Conservation (phyloP, 371 early-diverging fungal genomes). For the Apophysomyces variabilis region DNA sequence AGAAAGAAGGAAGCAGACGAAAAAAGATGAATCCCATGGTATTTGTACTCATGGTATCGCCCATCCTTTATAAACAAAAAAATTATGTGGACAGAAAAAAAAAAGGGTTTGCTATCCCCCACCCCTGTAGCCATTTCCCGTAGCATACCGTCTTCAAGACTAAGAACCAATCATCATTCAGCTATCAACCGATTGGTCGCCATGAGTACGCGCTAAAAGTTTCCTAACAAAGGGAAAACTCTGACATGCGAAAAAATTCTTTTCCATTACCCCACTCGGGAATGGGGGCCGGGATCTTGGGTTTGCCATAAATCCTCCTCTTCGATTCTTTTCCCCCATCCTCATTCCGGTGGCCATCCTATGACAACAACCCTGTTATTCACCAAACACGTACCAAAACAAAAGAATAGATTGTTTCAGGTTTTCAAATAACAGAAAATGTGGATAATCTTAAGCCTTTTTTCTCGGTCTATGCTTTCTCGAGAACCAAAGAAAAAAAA, state of each 20-base stretch:
- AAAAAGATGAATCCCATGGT: not conserved
- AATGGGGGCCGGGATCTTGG: not conserved
- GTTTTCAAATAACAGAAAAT: too few relatives aligned
- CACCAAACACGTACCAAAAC: not conserved
- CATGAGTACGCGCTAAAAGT: conserved; percentile 1
- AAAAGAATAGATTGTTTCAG: too few relatives aligned
- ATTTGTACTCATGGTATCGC: not conserved
- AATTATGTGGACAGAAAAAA: not conserved
- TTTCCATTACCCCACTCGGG: not conserved
- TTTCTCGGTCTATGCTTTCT: too few relatives aligned
- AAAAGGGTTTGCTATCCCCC: not conserved
- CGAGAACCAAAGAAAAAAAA: too few relatives aligned
- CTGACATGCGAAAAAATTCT: conserved; percentile 1
- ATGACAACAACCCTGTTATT: conserved; percentile 3
- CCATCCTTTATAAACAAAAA: not conserved
- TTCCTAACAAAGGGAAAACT: conserved; percentile 5
- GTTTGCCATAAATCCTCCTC: not conserved
- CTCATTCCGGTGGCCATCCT: not conserved
- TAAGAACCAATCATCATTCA: not conserved
- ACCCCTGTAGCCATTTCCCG: not conserved
- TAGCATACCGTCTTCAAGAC: not conserved
- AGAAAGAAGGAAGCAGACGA: not conserved
- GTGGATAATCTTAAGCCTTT: too few relatives aligned
- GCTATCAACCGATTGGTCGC: conserved; percentile 4
- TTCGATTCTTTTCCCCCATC: not conserved